Percentiles rank a stretch among this genome's conserved stretches.
These are phyloP conservation scores for Isoetes taiwanensis DNA, from an alignment of 75 land plant genomes.

Conservation along the genomic window DNA sequence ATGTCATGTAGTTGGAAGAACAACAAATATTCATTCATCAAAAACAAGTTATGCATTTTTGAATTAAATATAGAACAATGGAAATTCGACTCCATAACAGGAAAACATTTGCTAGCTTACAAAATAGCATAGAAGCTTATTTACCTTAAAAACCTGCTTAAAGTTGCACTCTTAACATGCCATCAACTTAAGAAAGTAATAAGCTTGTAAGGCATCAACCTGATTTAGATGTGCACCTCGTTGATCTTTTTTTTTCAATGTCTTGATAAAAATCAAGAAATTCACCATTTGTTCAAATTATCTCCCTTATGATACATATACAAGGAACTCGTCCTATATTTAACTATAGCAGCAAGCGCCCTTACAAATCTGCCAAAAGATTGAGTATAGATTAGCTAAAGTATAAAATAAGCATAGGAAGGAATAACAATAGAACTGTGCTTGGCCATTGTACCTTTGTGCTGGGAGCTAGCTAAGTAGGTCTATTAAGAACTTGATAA, in stretches of 20 bases:
- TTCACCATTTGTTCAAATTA: constrained; percentile 87
- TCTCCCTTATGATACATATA: constrained; percentile 64
- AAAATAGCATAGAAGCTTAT: too few relatives aligned
- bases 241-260: constrained; percentile 88
- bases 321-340: constrained; percentile 78
- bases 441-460: constrained; percentile 39
- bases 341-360: constrained; percentile 74
- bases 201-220: constrained; percentile 70
- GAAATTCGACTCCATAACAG: background rate
- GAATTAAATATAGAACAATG: background rate
- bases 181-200: constrained; percentile 59
- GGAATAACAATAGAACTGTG: background rate
- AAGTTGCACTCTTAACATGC: constrained; percentile 66
- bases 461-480: constrained; percentile 88
- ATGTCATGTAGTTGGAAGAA: constrained; percentile 50
- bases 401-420: background rate
- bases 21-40: background rate
- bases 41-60: background rate
- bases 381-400: background rate
- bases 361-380: constrained; percentile 61
- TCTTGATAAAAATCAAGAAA: constrained; percentile 75
- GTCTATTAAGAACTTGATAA: constrained; percentile 93
- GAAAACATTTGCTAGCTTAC: background rate
- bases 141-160: constrained; percentile 69
- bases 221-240: constrained; percentile 66